Conservation (phyloP, 2,329 filamentous ascomycete species). For the Penicillium capsulatum region DNA sequence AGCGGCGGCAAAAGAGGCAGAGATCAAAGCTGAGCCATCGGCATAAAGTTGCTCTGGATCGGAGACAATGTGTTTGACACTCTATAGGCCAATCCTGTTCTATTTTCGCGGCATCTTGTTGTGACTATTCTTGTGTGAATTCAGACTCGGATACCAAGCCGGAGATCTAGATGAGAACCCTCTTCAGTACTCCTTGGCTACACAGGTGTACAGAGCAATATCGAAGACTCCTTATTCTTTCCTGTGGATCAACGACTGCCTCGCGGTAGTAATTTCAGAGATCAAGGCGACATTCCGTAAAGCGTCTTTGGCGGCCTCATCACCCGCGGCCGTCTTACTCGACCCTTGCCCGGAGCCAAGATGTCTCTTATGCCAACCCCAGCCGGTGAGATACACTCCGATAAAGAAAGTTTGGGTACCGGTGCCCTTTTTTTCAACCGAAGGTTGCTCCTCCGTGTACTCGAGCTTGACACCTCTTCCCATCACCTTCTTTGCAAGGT, state of each 20-base stretch:
- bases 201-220: too few relatives aligned
- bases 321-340: slow-evolving; percentile 45
- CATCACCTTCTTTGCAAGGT: slow-evolving; percentile 51
- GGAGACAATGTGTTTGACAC: too few relatives aligned
- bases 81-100: too few relatives aligned
- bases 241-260: slow-evolving; percentile 16
- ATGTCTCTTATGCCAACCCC: slow-evolving; percentile 43
- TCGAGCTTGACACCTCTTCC: slow-evolving; percentile 56
- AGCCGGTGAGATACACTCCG: slow-evolving; percentile 47
- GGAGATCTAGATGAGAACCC: too few relatives aligned
- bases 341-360: slow-evolving; percentile 45
- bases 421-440: slow-evolving; percentile 28
- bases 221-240: too few relatives aligned
- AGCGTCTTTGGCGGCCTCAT: slow-evolving; percentile 42
- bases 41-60: too few relatives aligned
- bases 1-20: too few relatives aligned
- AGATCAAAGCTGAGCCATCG: too few relatives aligned
- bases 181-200: too few relatives aligned
- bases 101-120: too few relatives aligned
- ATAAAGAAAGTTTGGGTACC: slow-evolving; percentile 43
- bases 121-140: too few relatives aligned
- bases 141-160: too few relatives aligned
- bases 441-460: slow-evolving; percentile 51
- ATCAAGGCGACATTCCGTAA: slow-evolving; percentile 39
- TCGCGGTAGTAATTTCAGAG: slow-evolving; percentile 36